phyloP scores from a whole-genome alignment of 2,329 filamentous ascomycete genomes.

The Spiromastix sp. region DNA sequence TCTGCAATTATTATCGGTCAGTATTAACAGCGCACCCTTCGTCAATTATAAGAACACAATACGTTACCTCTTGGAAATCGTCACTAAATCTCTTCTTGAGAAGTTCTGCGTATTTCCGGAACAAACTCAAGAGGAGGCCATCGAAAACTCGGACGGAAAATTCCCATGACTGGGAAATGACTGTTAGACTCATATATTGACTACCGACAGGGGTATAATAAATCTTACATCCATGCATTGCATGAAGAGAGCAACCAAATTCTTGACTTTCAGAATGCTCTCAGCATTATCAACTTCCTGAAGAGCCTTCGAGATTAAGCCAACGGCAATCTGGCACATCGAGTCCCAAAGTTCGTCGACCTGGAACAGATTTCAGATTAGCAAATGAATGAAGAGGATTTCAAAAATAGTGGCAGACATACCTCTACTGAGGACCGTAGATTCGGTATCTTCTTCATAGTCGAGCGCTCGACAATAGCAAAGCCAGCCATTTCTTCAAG shows the following conservation, averaged over 20 bases:
- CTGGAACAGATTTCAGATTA: conserved; percentile 33
- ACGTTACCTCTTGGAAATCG: conserved; percentile 78
- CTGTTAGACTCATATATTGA: conserved; percentile 3
- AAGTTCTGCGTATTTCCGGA: conserved; percentile 87
- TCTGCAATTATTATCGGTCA: conserved; percentile 28
- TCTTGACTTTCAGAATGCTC: conserved; percentile 86
- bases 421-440: conserved; percentile 75
- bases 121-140: conserved; percentile 74
- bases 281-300: conserved; percentile 78
- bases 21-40: background rate
- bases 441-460: conserved; percentile 76
- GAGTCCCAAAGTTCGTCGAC: conserved; percentile 98
- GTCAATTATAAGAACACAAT: background rate
- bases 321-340: conserved; percentile 82
- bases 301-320: conserved; percentile 69
- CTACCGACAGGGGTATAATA: conserved; percentile 4
- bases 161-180: conserved; percentile 60
- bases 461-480: conserved; percentile 90
- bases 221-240: conserved; percentile 83
- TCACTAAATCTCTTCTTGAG: conserved; percentile 87
- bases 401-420: conserved; percentile 23
- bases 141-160: conserved; percentile 78
- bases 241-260: conserved; percentile 84
- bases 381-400: background rate
- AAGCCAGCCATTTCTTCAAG: conserved; percentile 93